phyloP scores from a whole-genome alignment of 2,329 filamentous ascomycete genomes.

The Cercospora canescens region DNA sequence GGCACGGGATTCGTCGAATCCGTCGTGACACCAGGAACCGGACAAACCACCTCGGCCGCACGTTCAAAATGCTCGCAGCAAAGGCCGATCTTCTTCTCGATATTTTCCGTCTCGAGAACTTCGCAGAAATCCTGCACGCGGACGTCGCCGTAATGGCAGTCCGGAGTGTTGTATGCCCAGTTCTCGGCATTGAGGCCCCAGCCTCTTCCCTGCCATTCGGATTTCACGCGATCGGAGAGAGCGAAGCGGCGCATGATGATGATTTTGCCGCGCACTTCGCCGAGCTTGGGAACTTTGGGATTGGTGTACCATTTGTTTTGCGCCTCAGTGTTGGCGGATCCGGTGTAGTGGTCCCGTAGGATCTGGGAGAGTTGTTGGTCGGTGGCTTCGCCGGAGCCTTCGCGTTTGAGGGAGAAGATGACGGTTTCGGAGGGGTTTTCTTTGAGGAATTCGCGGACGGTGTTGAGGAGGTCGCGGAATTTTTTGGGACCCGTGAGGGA shows the following conservation, averaged over 20 bases:
- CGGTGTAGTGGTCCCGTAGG: conserved; percentile 71
- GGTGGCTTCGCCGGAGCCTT: conserved; percentile 77
- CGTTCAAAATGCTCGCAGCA: conserved; percentile 75
- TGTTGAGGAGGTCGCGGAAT: conserved; percentile 71
- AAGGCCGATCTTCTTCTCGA: conserved; percentile 76
- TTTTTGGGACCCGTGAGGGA: conserved; percentile 79
- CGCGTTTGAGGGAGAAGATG: conserved; percentile 85
- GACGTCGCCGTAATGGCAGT: conserved; percentile 71
- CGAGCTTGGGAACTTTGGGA: conserved; percentile 73
- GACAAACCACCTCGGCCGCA: conserved; percentile 47
- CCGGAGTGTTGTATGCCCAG: conserved; percentile 88
- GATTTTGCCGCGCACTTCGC: conserved; percentile 77
- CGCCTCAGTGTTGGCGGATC: conserved; percentile 44
- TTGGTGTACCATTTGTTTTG: conserved; percentile 74
- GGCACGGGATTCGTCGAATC: conserved; percentile 44
- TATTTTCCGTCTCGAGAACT: conserved; percentile 71
- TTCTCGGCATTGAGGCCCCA: conserved; percentile 60
- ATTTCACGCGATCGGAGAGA: conserved; percentile 54
- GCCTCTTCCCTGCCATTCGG: conserved; percentile 54
- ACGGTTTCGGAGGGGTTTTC: conserved; percentile 78
- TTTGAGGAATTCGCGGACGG: conserved; percentile 68
- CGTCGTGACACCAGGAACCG: conserved; percentile 43
- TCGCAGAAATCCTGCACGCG: conserved; percentile 96
- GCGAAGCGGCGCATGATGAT: conserved; percentile 80
- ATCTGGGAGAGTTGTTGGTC: conserved; percentile 77